Base-by-base conservation (phyloP, 1,284 basidiomycete genomes). In the Cutaneotrichosporon dermatis region DNA sequence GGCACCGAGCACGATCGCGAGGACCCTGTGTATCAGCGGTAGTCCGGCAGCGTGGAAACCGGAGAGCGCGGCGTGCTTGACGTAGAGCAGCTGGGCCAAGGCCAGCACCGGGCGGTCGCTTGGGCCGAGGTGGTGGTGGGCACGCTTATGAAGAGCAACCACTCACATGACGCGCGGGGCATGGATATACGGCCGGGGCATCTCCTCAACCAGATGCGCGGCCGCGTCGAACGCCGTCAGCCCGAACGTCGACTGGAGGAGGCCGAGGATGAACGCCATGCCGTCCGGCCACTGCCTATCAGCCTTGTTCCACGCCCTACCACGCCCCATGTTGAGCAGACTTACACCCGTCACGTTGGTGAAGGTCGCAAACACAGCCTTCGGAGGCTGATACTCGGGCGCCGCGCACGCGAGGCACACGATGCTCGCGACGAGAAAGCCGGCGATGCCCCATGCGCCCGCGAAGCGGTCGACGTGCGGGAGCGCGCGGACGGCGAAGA, bases 221-320 rank as follows among this genome's bases (percentile, higher is more conserved):
- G 68, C 67, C 2, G 63, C 64, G 33, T 75, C 73, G 33, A 58
- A 54, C 58, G 51, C 50, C 6, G 58, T 53, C 15, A 55, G 44
- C 1, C 52, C 54, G 15, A 63, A 55, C 4, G 48, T 44, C 7
- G 15, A 25, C 55, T 80, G 77, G 0, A 79, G 66, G 7, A 77
- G 62, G 13, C 76, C 77, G 3, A 77, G 62, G 15, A 77, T 73
- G 66, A 71, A 79, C 1, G 77, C 73, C 6, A 76, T 51, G 3
- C 54, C 57, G 50, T 55, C 41, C 11, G 60, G 60, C 60, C 60
- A 62, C 58, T 55, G 42, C 4, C 3, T 6, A n/a, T 54, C 13
- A 54, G 52, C 25, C 25, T 25, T 25, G 25, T 25, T 25, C 25
- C 25, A 25, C 25, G 25, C 25, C 25, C 25, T 25, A 25, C 25